Conservation (phyloP, 805 yeast genomes). For the Yarrowia yakushimensis region DNA sequence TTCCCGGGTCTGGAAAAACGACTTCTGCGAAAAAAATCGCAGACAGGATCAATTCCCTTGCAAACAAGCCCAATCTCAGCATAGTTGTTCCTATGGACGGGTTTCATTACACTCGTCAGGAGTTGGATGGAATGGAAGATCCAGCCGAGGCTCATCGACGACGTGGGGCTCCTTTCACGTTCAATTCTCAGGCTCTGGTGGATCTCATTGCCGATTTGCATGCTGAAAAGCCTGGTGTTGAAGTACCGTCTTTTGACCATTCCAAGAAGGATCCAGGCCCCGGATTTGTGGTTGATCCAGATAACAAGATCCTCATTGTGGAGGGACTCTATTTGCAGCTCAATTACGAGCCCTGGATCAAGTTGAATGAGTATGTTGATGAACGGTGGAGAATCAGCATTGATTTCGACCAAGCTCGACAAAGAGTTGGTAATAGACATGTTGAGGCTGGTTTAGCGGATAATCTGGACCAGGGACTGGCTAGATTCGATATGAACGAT, state of each 20-base stretch:
- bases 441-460: slow-evolving; percentile 40
- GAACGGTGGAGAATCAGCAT: slow-evolving; percentile 49
- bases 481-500: slow-evolving; percentile 49
- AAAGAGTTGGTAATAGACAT: slow-evolving; percentile 67
- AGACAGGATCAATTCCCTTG: slow-evolving; percentile 39
- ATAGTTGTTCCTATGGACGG: slow-evolving; percentile 69
- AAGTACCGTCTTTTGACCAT: slow-evolving; percentile 72
- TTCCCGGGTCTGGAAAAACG: slow-evolving; percentile 85
- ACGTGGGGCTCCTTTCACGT: slow-evolving; percentile 85
- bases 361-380: slow-evolving; percentile 42
- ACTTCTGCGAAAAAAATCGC: slow-evolving; percentile 55
- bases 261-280: slow-evolving; percentile 61
- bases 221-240: slow-evolving; percentile 26
- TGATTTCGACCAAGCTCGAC: slow-evolving; percentile 45
- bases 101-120: slow-evolving; percentile 56
- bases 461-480: slow-evolving; percentile 38
- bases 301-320: slow-evolving; percentile 54
- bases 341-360: slow-evolving; percentile 56
- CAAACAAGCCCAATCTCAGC: slow-evolving; percentile 24
- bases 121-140: slow-evolving; percentile 50
- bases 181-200: slow-evolving; percentile 56
- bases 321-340: slow-evolving; percentile 76
- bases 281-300: slow-evolving; percentile 47
- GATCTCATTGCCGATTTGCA: slow-evolving; percentile 38
- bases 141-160: slow-evolving; percentile 55